These are phyloP conservation scores for Xylaria sp. DNA, from an alignment of 2,329 filamentous ascomycete genomes.

Conservation along the genomic window DNA sequence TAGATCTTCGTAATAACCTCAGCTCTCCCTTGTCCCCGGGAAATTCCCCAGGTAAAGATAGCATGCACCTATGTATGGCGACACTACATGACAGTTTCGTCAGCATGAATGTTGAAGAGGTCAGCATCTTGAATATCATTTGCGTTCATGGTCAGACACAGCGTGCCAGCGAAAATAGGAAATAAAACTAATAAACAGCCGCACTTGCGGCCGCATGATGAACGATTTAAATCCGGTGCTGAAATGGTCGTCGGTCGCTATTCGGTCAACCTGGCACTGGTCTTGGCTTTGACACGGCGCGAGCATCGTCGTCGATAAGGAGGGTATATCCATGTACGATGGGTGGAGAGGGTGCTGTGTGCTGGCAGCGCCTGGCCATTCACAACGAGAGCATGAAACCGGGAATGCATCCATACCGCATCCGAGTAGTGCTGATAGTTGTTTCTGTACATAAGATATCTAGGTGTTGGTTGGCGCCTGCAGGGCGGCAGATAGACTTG, in stretches of 20 bases:
- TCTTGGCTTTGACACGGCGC: constrained; percentile 27
- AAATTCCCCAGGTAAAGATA: background rate
- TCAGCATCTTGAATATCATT: constrained; percentile 4
- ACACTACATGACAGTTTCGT: constrained; percentile 39
- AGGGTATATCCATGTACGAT: constrained; percentile 32
- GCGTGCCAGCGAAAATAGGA: constrained; percentile 2
- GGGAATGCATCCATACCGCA: constrained; percentile 29
- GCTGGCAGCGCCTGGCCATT: constrained; percentile 35
- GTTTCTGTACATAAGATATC: constrained; percentile 15
- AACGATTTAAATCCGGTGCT: background rate
- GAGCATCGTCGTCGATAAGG: constrained; percentile 18
- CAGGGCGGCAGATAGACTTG: constrained; percentile 28
- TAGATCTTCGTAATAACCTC: constrained; percentile 7
- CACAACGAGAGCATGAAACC: constrained; percentile 27
- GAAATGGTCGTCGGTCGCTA: constrained; percentile 13
- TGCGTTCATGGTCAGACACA: constrained; percentile 12
- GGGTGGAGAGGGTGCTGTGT: constrained; percentile 36
- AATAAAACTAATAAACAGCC: constrained; percentile 1
- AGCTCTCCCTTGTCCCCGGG: background rate
- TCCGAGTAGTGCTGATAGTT: constrained; percentile 30
- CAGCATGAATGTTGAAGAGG: constrained; percentile 31
- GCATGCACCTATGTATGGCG: constrained; percentile 24
- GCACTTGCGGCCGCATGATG: constrained; percentile 17
- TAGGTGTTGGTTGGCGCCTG: constrained; percentile 18
- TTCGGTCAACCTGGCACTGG: constrained; percentile 18